A percentile compares a stretch with the other conserved stretches of the same genome.
phyloP scores from a whole-genome alignment of 2,329 filamentous ascomycete species.

The Myriosclerotinia duriaeana region DNA sequence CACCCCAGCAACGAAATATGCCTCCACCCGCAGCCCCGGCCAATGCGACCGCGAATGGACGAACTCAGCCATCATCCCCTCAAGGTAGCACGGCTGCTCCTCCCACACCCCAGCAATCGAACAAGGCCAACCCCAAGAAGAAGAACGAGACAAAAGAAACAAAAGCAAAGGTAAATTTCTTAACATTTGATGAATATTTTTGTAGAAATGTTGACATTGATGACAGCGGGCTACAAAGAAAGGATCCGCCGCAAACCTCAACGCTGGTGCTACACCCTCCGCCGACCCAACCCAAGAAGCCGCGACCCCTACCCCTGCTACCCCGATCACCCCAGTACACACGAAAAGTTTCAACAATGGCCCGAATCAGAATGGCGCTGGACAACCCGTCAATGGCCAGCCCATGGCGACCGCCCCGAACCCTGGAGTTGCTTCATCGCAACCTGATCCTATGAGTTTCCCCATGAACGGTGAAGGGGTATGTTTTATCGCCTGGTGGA shows the following conservation, averaged over 20 bases:
- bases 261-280: slow-evolving; percentile 56
- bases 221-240: slow-evolving; percentile 50
- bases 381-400: slow-evolving; percentile 44
- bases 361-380: slow-evolving; percentile 47
- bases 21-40: slow-evolving; percentile 62
- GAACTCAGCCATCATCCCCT: slow-evolving; percentile 61
- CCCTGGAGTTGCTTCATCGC: slow-evolving; percentile 47
- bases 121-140: slow-evolving; percentile 75
- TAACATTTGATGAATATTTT: slow-evolving; percentile 40
- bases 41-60: slow-evolving; percentile 52
- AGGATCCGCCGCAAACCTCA: slow-evolving; percentile 59
- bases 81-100: slow-evolving; percentile 65
- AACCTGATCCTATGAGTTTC: slow-evolving; percentile 50
- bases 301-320: slow-evolving; percentile 60
- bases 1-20: slow-evolving; percentile 71
- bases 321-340: slow-evolving; percentile 62
- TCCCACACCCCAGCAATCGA: slow-evolving; percentile 71
- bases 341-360: slow-evolving; percentile 46
- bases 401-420: slow-evolving; percentile 45
- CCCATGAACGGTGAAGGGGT: slow-evolving; percentile 45
- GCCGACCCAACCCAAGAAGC: slow-evolving; percentile 56
- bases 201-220: slow-evolving; percentile 42
- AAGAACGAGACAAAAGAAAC: slow-evolving; percentile 84
- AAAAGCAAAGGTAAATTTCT: slow-evolving; percentile 62
- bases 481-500: slow-evolving; percentile 19